Percentiles rank a stretch among this genome's conserved stretches.
These are phyloP conservation scores for Peronospora belbahrii DNA, from an alignment of 352 stramenopile genomes.

Conservation along the genomic window DNA sequence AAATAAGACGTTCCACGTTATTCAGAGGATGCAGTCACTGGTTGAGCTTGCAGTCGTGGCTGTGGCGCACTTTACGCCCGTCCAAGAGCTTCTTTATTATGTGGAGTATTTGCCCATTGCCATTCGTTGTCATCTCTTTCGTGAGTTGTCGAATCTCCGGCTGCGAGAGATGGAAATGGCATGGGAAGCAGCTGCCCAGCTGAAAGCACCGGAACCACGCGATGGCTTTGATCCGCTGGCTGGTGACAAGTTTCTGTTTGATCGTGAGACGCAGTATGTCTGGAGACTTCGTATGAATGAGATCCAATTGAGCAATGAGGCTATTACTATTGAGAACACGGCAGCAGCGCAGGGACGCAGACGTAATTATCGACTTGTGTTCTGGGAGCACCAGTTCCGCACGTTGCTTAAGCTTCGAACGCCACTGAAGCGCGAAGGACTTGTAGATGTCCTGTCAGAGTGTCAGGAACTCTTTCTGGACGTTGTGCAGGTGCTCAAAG, in stretches of 20 bases:
- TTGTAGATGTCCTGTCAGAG: conserved; percentile 4
- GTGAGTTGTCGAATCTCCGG: conserved; percentile 31
- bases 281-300: conserved; percentile 24
- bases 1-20: conserved; percentile 5
- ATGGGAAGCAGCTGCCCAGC: conserved; percentile 20
- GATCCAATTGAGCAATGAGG: conserved; percentile 6
- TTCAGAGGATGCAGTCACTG: conserved; percentile 17
- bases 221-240: conserved; percentile 16
- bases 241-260: conserved; percentile 31
- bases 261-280: conserved; percentile 27
- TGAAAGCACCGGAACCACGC: conserved; percentile 5
- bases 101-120: conserved; percentile 35
- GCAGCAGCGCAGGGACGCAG: conserved; percentile 11
- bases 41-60: conserved; percentile 24
- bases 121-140: conserved; percentile 38
- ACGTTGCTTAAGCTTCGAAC: conserved; percentile 31
- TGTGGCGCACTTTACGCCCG: conserved; percentile 24
- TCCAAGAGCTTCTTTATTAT: conserved; percentile 33
- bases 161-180: conserved; percentile 43
- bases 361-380: conserved; percentile 35
- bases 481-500: conserved; percentile 47
- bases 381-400: conserved; percentile 60
- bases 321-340: conserved; percentile 13
- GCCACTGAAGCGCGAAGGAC: conserved; percentile 1
- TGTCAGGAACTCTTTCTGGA: conserved; percentile 37